Evolutionary conservation across 2,329 filamentous ascomycete genomes (phyloP), one percentile per base, ranked within the genome.

Genomic region (Diaporthe velutina): DNA sequence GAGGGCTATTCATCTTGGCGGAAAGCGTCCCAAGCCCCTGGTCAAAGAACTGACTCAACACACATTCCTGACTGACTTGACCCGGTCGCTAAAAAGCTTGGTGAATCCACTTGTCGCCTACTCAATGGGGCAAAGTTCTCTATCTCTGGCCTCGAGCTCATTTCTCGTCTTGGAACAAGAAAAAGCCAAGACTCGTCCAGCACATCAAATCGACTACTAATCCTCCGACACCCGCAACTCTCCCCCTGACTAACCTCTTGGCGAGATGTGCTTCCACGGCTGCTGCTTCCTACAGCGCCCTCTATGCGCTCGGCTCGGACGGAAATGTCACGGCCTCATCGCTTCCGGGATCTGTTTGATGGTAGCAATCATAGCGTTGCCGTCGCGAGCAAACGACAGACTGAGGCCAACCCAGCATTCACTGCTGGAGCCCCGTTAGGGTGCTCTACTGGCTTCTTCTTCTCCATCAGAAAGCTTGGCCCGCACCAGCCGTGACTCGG

Each of bases 191-290:
- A 25, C 15, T 45, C 15, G 38, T 30, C 58, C 40, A 64, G 25
- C 58, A 13, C n/a, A 30, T 45, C 42, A 40, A 64, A 64, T 22
- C 58, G 45, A 25, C 9, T 22, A 45, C 38, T 45, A 64, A 45
- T 64, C 40, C 58, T 28, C 38, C 38, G 6, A n/a, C n/a, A 60
- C 35, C 55, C 55, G 55, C 33, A 40, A n/a, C 58, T 64, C 38
- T 45, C 38, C 38, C 58, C 58, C 40, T 64, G 58, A 64, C 40
- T 64, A 61, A 45, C 7, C 8, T 64, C 58, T 64, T 64, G 58
- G 58, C 58, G 25, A 2, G 5, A 64, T 30, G 15, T 42, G 25
- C n/a, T 40, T 33, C 12, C 55, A 40, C 57, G 15, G 19, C 57
- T 28, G 19, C 57, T 28, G 10, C 55, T 25, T 25, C 12, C 13